These are phyloP conservation scores for Daldinia bambusicola DNA, from an alignment of 495 filamentous ascomycete genomes.

Conservation along the genomic window DNA sequence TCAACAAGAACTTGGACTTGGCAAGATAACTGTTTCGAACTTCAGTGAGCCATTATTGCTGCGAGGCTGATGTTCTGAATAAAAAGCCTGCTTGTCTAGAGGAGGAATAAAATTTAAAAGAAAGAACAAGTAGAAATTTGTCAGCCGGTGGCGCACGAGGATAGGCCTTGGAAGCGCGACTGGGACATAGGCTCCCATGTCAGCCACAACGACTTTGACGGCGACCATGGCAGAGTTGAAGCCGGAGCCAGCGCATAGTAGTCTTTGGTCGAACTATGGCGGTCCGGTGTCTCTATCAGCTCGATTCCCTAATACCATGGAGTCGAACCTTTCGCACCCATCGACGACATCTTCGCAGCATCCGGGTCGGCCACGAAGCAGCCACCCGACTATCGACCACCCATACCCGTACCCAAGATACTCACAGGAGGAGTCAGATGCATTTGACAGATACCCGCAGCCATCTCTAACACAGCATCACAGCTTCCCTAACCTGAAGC, in stretches of 20 bases:
- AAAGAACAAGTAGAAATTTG: constrained; percentile 21
- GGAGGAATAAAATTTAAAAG: constrained; percentile 25
- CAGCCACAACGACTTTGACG: constrained; percentile 64
- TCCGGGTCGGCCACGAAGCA: constrained; percentile 57
- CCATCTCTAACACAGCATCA: constrained; percentile 61
- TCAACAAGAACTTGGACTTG: constrained; percentile 38
- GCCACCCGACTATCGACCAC: constrained; percentile 49
- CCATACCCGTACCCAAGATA: constrained; percentile 58
- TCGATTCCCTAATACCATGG: constrained; percentile 57
- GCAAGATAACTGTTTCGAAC: constrained; percentile 32
- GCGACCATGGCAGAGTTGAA: constrained; percentile 66
- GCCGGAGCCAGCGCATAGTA: constrained; percentile 60
- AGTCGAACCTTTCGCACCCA: constrained; percentile 52
- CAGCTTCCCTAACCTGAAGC: constrained; percentile 65
- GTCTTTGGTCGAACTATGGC: constrained; percentile 63
- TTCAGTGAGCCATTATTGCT: constrained; percentile 34
- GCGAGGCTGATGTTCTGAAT: constrained; percentile 41
- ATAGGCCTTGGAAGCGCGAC: constrained; percentile 37
- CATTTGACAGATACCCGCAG: constrained; percentile 59
- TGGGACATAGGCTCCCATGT: constrained; percentile 61
- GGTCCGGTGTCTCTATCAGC: constrained; percentile 60
- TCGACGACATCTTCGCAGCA: constrained; percentile 55
- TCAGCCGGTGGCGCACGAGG: constrained; percentile 42
- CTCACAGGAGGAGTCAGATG: constrained; percentile 56
- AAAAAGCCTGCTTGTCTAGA: constrained; percentile 28